Evolutionary conservation across 129 eudicot species (phyloP), one percentile per base, ranked within the genome.

Genomic region (Tanacetum coccineum): DNA sequence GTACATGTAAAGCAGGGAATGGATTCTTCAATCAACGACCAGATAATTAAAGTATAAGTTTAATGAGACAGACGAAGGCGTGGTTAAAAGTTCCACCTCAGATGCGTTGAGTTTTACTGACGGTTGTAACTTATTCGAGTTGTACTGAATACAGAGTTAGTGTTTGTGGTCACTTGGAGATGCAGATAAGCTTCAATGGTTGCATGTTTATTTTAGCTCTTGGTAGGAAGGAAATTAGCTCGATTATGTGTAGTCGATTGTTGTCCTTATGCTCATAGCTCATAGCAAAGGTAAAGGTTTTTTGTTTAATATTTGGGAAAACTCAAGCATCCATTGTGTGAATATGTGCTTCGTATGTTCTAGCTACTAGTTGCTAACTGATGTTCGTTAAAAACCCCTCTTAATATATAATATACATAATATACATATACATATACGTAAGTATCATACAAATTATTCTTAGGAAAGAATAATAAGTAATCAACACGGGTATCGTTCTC

Each of bases 81-180:
- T 80, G 18, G 78, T 66, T 30, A 94, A 89, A 81, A 87, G 95
- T 73, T 94, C 67, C 63, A 89, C 96, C 0, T 93, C 92, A 0
- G 99, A 93, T 51, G 95, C 95, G 2, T 60, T 94, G 83, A 61
- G 87, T 70, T 75, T 80, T 71, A 71, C 76, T 36, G 70, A 79
- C 1, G 77, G 81, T 53, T 60, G 77, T 59, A 86, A 86, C 63
- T 63, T 94, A 13, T 94, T 84, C 93, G 1, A 89, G 93, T 61
- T 94, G 99, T 81, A 89, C 82, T 48, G 96, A 94, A 67, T 86
- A 94, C 47, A 96, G 99, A 7, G 74, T 94, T 36, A 96, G 96
- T 1, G 92, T 84, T 18, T 94, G 93, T 94, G 97, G 99, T 87
- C 96, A 14, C 81, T 84, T 11, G 96, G 99, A 18, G 96, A 94